These are phyloP conservation scores for Arabidopsis arenosa DNA, from an alignment of 345 rosid species.

Conservation along the genomic window DNA sequence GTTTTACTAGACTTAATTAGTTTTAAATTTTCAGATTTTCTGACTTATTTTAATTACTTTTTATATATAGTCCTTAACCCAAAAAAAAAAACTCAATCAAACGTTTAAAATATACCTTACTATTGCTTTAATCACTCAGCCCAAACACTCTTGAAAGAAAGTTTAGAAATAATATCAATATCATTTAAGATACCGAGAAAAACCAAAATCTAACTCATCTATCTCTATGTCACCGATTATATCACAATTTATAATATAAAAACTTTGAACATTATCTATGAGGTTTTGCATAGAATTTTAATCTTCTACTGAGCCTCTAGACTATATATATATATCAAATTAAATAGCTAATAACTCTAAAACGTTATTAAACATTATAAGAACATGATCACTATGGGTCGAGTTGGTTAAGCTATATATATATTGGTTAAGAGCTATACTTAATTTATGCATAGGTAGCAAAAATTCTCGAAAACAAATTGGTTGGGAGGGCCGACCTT, in stretches of 20 bases:
- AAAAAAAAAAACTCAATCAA: no score
- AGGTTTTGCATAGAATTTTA: background rate
- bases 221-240: background rate
- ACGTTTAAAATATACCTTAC: no score
- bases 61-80: no score
- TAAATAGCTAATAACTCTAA: no score
- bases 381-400: background rate
- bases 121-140: no score
- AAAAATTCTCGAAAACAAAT: background rate
- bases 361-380: background rate
- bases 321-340: no score
- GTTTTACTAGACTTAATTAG: no score
- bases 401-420: conserved; percentile 11
- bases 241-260: no score
- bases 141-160: no score
- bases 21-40: no score
- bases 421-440: background rate
- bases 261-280: background rate
- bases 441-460: no score
- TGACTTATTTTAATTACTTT: no score
- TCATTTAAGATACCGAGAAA: background rate
- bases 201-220: background rate
- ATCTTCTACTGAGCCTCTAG: background rate
- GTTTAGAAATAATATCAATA: background rate
- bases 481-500: background rate